Base-by-base conservation (phyloP, 176 grass and related monocot species). In the Miscanthus lutarioriparius region DNA sequence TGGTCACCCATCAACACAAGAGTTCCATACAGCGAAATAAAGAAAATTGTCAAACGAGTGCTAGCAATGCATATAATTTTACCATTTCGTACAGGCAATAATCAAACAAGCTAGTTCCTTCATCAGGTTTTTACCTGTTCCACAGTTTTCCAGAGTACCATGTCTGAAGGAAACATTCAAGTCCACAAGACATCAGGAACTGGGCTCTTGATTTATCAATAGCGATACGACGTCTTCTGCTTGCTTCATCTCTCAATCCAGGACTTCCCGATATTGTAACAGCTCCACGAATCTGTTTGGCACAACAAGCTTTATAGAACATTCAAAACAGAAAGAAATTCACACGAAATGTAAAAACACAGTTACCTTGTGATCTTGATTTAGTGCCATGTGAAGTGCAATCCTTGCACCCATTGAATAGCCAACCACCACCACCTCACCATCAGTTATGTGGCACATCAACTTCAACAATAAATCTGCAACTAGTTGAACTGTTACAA, bases 341-440 rank as follows among this genome's bases (percentile, higher is more conserved):
- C 30, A 82, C 11, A 62, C 0, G 49, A 67, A 88, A 71, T 35
- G 49, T 77, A 78, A 36, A 82, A 67, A 83, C 1, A 75, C 58
- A 83, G 4, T 64, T 93, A 98, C 96, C 96, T 95, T 90, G 62
- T 89, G 82, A 80, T 68, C 90, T 88, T 90, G 83, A 67, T 93
- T 93, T 64, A 93, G 54, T 87, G 89, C 77, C 96, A 95, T 98
- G 40, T 91, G 87, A 37, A 98, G 79, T 87, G 95, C 92, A 88
- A 98, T 95, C 86, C 95, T 91, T 80, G 92, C 95, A 72, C 95
- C 96, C 92, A 98, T 95, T 70, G 96, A 98, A 78, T 98, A 98
- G 59, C 91, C 96, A 75, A 98, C 91, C 38, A 98, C 83, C 37
- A 93, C 65, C 64, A 95, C 89, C 23, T 72, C 70, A 81, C 80